Evolutionary conservation across 306 rosid species (phyloP).

Genomic region (Cucurbita moschata): DNA sequence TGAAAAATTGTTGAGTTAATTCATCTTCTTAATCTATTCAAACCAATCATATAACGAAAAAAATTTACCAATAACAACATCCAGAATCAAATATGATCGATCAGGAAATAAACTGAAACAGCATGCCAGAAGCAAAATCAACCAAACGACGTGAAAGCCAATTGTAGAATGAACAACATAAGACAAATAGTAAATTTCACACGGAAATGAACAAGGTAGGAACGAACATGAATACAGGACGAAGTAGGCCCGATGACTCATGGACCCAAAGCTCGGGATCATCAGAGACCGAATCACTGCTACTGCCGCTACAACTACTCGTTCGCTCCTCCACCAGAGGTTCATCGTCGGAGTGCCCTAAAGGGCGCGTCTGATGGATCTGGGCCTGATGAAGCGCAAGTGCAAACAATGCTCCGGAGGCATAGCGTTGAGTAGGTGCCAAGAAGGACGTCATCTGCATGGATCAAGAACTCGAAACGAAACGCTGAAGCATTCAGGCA

Average conservation of each 20-base stretch:
- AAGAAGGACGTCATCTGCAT: slow-evolving; percentile 37
- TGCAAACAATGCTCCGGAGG: slow-evolving; percentile 55
- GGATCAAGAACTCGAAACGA: neutral
- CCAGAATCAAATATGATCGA: too few species aligned
- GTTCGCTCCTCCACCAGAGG: slow-evolving; percentile 15
- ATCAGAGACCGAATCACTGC: slow-evolving; percentile 49
- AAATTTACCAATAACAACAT: too few species aligned
- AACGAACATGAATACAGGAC: slow-evolving; percentile 49
- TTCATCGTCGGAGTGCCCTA: slow-evolving; percentile 14
- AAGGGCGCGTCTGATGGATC: slow-evolving; percentile 35
- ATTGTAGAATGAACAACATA: neutral
- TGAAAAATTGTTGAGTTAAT: too few species aligned
- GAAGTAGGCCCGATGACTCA: slow-evolving; percentile 41
- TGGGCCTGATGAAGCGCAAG: slow-evolving; percentile 66
- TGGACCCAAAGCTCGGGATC: slow-evolving; percentile 73
- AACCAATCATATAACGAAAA: too few species aligned
- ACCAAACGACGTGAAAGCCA: neutral
- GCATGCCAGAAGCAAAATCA: too few species aligned
- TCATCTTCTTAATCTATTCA: too few species aligned
- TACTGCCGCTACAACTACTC: slow-evolving; percentile 28
- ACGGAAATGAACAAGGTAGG: neutral
- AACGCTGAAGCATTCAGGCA: neutral
- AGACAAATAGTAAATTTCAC: neutral
- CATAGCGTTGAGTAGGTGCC: slow-evolving; percentile 59
- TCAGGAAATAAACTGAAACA: too few species aligned